Evolutionary conservation across 306 rosid species (phyloP).

Genomic region (Rubus idaeus): DNA sequence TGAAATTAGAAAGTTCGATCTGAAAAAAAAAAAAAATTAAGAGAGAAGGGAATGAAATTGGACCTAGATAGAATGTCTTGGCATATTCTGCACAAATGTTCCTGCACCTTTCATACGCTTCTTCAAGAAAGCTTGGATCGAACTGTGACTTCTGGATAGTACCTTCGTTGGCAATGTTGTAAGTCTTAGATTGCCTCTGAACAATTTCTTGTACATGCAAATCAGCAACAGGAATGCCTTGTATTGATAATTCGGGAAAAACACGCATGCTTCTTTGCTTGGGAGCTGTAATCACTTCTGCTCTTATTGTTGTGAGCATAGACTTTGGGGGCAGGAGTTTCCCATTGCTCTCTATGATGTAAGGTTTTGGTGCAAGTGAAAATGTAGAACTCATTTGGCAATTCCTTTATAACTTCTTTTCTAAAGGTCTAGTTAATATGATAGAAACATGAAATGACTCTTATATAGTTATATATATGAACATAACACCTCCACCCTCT

Average conservation of each 20-base stretch:
- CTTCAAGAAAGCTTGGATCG: slow-evolving; percentile 54
- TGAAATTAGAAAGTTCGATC: not conserved
- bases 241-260: slow-evolving; percentile 45
- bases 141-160: slow-evolving; percentile 26
- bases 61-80: slow-evolving; percentile 83
- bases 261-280: slow-evolving; percentile 19
- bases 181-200: slow-evolving; percentile 50
- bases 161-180: slow-evolving; percentile 6
- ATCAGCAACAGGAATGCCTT: slow-evolving; percentile 55
- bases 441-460: slow-evolving; percentile 14
- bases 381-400: slow-evolving; percentile 47
- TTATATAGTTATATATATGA: not conserved
- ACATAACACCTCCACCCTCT: slow-evolving; percentile 1
- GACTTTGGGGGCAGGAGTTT: slow-evolving; percentile 22
- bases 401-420: not conserved
- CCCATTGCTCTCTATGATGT: slow-evolving; percentile 23
- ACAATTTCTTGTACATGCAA: slow-evolving; percentile 60
- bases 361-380: slow-evolving; percentile 40
- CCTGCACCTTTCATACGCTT: slow-evolving; percentile 74
- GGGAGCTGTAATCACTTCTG: slow-evolving; percentile 45
- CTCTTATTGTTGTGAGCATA: slow-evolving; percentile 28
- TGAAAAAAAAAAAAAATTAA: not conserved
- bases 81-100: slow-evolving; percentile 81
- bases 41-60: slow-evolving; percentile 11
- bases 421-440: slow-evolving; percentile 7